A percentile compares a stretch with the other conserved stretches of the same genome.
These are phyloP conservation scores for Candida sithepensis DNA, from an alignment of 805 yeast genomes.

Conservation along the genomic window DNA sequence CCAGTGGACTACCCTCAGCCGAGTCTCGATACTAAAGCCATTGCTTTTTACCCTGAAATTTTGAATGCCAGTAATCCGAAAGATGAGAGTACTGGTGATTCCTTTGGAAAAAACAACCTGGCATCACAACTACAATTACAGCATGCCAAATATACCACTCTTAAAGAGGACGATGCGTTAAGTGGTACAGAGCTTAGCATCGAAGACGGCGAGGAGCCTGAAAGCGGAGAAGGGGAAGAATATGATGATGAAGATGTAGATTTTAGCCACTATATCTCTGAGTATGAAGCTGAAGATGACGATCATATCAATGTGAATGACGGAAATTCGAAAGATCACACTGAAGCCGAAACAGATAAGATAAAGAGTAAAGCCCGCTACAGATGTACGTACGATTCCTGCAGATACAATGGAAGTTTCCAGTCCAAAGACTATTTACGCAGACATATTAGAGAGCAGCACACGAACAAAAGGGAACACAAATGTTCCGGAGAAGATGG, in stretches of 20 bases:
- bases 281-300: background rate
- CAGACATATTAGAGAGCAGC: constrained; percentile 29
- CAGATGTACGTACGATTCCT: constrained; percentile 12
- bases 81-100: no score
- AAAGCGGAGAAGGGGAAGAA: background rate
- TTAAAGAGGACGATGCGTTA: background rate
- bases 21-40: no score
- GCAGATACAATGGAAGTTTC: constrained; percentile 26
- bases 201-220: background rate
- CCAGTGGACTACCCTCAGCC: no score
- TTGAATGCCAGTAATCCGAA: no score
- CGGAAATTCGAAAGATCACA: no score
- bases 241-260: background rate
- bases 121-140: no score
- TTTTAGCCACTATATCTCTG: background rate
- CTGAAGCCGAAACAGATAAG: background rate
- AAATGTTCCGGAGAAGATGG: constrained; percentile 12
- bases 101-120: no score
- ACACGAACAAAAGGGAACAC: constrained; percentile 19
- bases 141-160: no score
- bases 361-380: constrained; percentile 1
- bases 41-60: no score
- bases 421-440: constrained; percentile 22
- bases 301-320: no score
- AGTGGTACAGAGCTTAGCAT: no score